Evolutionary conservation across 2,329 filamentous ascomycete genomes (phyloP).

Genomic region (Fusarium brevicatenulatum): DNA sequence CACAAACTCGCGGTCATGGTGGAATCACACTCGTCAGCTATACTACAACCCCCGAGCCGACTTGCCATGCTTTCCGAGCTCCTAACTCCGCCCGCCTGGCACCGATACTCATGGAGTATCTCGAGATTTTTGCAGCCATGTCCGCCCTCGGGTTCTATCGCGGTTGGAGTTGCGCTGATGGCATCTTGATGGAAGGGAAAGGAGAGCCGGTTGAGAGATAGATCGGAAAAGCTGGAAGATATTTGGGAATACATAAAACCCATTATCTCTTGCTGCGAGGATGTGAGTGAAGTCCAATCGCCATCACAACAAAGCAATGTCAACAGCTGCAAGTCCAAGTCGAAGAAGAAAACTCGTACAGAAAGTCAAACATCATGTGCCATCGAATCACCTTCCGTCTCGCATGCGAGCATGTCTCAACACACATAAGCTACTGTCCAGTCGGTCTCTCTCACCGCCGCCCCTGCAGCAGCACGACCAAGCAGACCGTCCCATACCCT

Average conservation of each 20-base stretch:
- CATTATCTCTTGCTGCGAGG: neutral
- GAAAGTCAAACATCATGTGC: constrained; percentile 53
- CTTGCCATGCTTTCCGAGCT: constrained; percentile 2
- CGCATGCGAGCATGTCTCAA: constrained; percentile 62
- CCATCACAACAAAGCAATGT: neutral
- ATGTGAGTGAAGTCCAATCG: too few relatives aligned
- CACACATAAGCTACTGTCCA: constrained; percentile 56
- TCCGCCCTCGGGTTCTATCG: constrained; percentile 31
- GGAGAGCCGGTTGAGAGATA: constrained; percentile 1
- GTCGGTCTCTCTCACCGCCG: constrained; percentile 52
- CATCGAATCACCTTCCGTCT: constrained; percentile 61
- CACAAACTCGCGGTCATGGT: constrained; percentile 1
- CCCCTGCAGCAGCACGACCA: constrained; percentile 56
- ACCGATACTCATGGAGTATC: constrained; percentile 8
- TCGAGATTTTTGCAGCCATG: constrained; percentile 27
- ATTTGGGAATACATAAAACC: constrained; percentile 27
- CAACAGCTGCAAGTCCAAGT: neutral
- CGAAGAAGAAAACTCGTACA: neutral
- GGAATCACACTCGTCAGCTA: constrained; percentile 22
- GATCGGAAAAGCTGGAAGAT: neutral
- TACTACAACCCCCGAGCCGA: constrained; percentile 13
- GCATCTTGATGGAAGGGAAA: neutral
- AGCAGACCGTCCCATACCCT: constrained; percentile 58
- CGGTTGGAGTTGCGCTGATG: constrained; percentile 32
- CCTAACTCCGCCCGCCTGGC: constrained; percentile 11